A percentile compares a stretch with the other conserved stretches of the same genome.
These are phyloP conservation scores for Nakazawaea siamensis DNA, from an alignment of 805 yeast genomes.

Conservation along the genomic window DNA sequence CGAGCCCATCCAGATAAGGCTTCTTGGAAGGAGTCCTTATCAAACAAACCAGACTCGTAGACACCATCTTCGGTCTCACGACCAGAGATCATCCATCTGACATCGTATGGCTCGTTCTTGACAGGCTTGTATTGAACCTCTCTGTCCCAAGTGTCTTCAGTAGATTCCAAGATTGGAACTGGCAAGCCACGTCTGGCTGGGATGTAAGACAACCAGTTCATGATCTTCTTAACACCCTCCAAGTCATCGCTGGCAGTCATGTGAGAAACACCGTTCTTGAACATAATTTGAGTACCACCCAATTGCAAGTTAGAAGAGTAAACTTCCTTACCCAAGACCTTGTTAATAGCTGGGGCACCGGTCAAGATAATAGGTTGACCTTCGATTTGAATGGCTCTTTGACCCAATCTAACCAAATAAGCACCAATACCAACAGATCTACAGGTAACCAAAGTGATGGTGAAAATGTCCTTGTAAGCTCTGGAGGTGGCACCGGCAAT, in stretches of 20 bases:
- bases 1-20: slow-evolving; percentile 97
- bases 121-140: slow-evolving; percentile 75
- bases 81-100: slow-evolving; percentile 92
- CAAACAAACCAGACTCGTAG: slow-evolving; percentile 85
- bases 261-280: slow-evolving; percentile 96
- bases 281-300: slow-evolving; percentile 99
- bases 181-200: slow-evolving; percentile 89
- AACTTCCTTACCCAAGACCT: slow-evolving; percentile 93
- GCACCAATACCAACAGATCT: slow-evolving; percentile 99
- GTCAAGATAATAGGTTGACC: slow-evolving; percentile 98
- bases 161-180: slow-evolving; percentile 75
- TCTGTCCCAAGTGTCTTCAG: slow-evolving; percentile 87
- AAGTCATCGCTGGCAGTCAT: slow-evolving; percentile 94
- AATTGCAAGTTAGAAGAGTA: slow-evolving; percentile 94
- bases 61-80: slow-evolving; percentile 56
- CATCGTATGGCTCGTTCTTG: slow-evolving; percentile 72
- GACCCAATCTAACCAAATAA: slow-evolving; percentile 94
- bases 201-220: slow-evolving; percentile 92
- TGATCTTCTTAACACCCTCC: slow-evolving; percentile 90
- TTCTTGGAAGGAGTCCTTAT: slow-evolving; percentile 89
- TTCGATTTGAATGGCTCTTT: slow-evolving; percentile 97
- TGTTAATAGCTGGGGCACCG: slow-evolving; percentile 99
- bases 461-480: slow-evolving; percentile 96
- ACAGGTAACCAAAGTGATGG: slow-evolving; percentile 97
- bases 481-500: slow-evolving; percentile 98